Evolutionary conservation across 2,329 filamentous ascomycete species (phyloP), one percentile per base, ranked within the genome.

Genomic region (Thermomyces lanuginosus): DNA sequence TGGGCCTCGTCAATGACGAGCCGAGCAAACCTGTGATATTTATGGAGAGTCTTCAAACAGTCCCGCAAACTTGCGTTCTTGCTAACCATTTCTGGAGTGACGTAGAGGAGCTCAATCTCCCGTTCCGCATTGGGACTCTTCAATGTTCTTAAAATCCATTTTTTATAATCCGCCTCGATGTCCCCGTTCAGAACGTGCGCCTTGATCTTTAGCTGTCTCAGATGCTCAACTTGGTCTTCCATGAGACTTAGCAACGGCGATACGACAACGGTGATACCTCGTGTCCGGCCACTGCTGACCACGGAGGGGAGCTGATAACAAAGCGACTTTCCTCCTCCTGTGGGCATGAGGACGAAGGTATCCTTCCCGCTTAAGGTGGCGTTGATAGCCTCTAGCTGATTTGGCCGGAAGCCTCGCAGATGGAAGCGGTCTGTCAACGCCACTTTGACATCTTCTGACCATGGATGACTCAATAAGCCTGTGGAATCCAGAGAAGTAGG

Each of bases 1-100:
- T 98, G 89, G n/a, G 89, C 89, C 56, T 98, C 91, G 40, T 98
- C 89, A 36, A 98, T 92, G 28, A 98, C 89, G 25, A 98, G 71
- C 14, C 89, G 72, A 9, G 91, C 86, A 27, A 98, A 69, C 41
- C 76, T 79, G 3, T 65, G 60, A 26, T 71, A 71, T 8, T 54
- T 52, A 48, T 92, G 67, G n/a, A 98, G 61, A 2, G 60, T 61
- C 27, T 69, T 56, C 36, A 98, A 63, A 2, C 63, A 67, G 27
- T 62, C 64, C 31, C 72, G 58, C 49, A 95, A 78, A 2, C 59
- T 57, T 21, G 64, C 50, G 46, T 76, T 98, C 47, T 84, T 86
- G 56, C 65, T 81, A 26, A 98, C 64, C 86, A 95, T 95, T 55
- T 98, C 89, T 0, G 89, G 89, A 0, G 89, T 98, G 26, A 98